Percentiles rank a stretch among this genome's conserved stretches.
phyloP scores from a whole-genome alignment of 2,329 filamentous ascomycete genomes.

The Zymoseptoria brevis region DNA sequence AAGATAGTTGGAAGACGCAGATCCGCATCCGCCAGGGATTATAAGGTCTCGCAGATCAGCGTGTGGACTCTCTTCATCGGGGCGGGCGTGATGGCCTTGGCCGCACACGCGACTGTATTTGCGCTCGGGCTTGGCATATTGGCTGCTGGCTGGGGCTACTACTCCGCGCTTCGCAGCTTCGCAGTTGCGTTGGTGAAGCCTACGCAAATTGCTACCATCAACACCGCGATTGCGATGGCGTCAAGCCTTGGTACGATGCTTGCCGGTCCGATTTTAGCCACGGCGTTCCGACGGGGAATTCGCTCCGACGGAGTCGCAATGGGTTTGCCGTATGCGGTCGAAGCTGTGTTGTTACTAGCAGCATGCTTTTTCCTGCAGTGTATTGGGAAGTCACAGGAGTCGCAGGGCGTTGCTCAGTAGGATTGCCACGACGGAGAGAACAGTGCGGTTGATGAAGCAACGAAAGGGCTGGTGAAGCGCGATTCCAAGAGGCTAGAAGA shows the following conservation, averaged over 20 bases:
- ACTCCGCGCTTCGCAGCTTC: background rate
- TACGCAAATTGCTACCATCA: background rate
- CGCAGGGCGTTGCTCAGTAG: too few species aligned
- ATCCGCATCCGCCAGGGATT: background rate
- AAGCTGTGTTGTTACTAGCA: background rate
- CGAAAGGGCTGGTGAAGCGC: too few species aligned
- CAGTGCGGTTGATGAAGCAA: too few species aligned
- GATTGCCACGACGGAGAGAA: too few species aligned
- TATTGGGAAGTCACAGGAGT: background rate
- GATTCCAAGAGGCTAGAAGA: too few species aligned
- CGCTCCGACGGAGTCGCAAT: background rate
- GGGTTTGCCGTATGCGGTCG: background rate
- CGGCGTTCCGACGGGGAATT: background rate
- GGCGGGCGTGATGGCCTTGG: background rate
- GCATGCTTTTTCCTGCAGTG: background rate
- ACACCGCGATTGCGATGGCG: background rate
- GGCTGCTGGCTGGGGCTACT: background rate
- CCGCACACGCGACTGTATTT: background rate
- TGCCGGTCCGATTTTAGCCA: background rate
- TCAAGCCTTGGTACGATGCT: background rate
- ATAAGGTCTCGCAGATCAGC: background rate
- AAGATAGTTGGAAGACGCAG: background rate
- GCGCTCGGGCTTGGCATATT: background rate
- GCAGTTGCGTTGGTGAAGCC: background rate
- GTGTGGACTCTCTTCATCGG: background rate